A percentile compares a stretch with the other conserved stretches of the same genome.
Evolutionary conservation across 768 basidiomycete genomes (phyloP).

Genomic region (Hemileccinum rubropunctum): DNA sequence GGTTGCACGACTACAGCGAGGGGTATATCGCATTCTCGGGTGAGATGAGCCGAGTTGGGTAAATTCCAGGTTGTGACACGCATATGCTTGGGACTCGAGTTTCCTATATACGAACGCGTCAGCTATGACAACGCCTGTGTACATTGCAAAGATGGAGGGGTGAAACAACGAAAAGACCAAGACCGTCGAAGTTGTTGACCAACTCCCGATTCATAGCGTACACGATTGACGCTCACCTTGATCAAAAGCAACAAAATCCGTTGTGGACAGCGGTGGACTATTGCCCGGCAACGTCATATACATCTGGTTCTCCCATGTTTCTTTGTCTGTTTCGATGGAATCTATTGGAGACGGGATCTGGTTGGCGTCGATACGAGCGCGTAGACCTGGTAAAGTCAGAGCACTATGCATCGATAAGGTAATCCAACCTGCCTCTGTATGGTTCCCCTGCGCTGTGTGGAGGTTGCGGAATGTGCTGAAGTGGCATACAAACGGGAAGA

Average conservation of each 20-base stretch:
- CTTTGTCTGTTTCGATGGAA: slow-evolving; percentile 73
- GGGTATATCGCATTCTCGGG: slow-evolving; percentile 80
- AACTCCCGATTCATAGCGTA: background rate
- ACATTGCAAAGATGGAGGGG: background rate
- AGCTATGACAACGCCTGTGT: slow-evolving; percentile 6
- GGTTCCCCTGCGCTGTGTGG: slow-evolving; percentile 57
- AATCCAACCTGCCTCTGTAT: slow-evolving; percentile 37
- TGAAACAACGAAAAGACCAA: background rate
- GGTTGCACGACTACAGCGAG: slow-evolving; percentile 86
- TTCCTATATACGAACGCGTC: slow-evolving; percentile 46
- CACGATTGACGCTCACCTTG: slow-evolving; percentile 53
- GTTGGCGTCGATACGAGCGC: slow-evolving; percentile 78
- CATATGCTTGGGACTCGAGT: slow-evolving; percentile 88
- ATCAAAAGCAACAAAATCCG: slow-evolving; percentile 87
- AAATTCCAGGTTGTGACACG: slow-evolving; percentile 89
- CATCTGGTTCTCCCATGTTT: slow-evolving; percentile 68
- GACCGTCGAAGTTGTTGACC: background rate
- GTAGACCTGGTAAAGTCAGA: slow-evolving; percentile 51
- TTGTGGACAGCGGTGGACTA: slow-evolving; percentile 80
- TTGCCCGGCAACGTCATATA: slow-evolving; percentile 61
- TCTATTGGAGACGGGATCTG: slow-evolving; percentile 93
- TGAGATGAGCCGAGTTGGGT: slow-evolving; percentile 75
- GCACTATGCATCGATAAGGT: background rate
- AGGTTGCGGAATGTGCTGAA: slow-evolving; percentile 49
- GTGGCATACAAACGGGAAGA: slow-evolving; percentile 14